phyloP scores from a whole-genome alignment of 2,329 filamentous ascomycete species.

The Ophiostoma sp. region DNA sequence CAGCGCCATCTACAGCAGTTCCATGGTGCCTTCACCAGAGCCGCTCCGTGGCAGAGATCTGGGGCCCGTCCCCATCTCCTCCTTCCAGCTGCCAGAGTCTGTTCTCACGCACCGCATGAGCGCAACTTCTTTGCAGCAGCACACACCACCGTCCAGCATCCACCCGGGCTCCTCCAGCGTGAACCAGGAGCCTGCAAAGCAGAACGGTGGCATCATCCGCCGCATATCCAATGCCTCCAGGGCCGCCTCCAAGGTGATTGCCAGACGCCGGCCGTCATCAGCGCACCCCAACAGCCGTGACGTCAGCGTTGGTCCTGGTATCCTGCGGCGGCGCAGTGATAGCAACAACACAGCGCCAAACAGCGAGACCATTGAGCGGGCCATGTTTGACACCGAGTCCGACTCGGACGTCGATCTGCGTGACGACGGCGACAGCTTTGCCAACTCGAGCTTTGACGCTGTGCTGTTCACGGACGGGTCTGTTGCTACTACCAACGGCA shows the following conservation, averaged over 20 bases:
- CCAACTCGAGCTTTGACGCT: constrained; percentile 31
- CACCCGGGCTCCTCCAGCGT: constrained; percentile 48
- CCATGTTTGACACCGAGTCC: constrained; percentile 44
- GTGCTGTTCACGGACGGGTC: neutral
- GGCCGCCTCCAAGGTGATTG: constrained; percentile 59
- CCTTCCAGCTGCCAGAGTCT: constrained; percentile 69
- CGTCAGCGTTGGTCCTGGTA: constrained; percentile 81
- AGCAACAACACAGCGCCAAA: constrained; percentile 68
- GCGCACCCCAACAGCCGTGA: constrained; percentile 72
- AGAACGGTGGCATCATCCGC: constrained; percentile 59
- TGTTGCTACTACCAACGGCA: constrained; percentile 41
- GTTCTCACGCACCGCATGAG: constrained; percentile 56
- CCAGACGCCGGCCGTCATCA: constrained; percentile 69
- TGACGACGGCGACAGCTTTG: constrained; percentile 33
- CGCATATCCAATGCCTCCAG: constrained; percentile 69
- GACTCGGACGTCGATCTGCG: constrained; percentile 55
- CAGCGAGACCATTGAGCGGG: constrained; percentile 27
- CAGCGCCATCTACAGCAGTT: constrained; percentile 53
- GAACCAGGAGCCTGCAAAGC: constrained; percentile 39
- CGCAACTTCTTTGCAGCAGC: constrained; percentile 57
- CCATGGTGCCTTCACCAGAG: constrained; percentile 63
- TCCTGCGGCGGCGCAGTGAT: constrained; percentile 77
- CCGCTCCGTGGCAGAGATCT: constrained; percentile 50
- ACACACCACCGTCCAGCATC: constrained; percentile 14
- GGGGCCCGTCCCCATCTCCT: constrained; percentile 46